phyloP scores from a whole-genome alignment of 306 rosid genomes.

The Quercus parvula region DNA sequence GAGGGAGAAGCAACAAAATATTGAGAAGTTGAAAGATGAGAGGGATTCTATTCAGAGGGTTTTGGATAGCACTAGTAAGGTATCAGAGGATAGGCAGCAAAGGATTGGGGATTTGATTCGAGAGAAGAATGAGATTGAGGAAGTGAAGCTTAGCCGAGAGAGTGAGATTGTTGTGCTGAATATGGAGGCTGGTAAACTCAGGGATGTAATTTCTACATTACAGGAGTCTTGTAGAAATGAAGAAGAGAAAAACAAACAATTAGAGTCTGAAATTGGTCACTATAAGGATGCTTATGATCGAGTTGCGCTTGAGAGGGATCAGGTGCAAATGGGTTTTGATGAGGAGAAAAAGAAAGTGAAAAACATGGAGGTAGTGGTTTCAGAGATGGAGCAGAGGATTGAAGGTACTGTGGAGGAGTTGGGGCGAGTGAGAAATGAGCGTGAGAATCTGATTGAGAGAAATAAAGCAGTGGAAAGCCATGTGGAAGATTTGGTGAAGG shows the following conservation, averaged over 20 bases:
- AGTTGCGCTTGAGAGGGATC: constrained; percentile 21
- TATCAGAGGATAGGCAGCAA: constrained; percentile 18
- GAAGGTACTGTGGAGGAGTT: constrained; percentile 34
- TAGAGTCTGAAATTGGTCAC: constrained; percentile 33
- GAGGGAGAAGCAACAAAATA: constrained; percentile 35
- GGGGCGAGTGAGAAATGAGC: constrained; percentile 23
- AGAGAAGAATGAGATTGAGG: constrained; percentile 38
- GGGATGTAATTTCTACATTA: constrained; percentile 22
- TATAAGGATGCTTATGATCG: constrained; percentile 18
- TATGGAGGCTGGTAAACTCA: constrained; percentile 26
- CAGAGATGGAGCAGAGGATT: constrained; percentile 29
- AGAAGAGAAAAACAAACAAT: constrained; percentile 32
- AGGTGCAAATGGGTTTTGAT: constrained; percentile 28
- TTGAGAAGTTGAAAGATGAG: constrained; percentile 34
- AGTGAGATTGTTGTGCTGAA: constrained; percentile 36
- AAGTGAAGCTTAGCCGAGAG: constrained; percentile 28
- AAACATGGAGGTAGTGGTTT: constrained; percentile 30
- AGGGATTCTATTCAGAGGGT: constrained; percentile 1
- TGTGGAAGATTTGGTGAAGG: constrained; percentile 33
- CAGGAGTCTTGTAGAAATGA: constrained; percentile 8
- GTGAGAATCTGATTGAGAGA: constrained; percentile 26
- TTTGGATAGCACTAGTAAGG: constrained; percentile 26
- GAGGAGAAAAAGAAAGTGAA: constrained; percentile 48
- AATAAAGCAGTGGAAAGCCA: constrained; percentile 29
- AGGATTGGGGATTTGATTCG: constrained; percentile 30